Base-by-base conservation (phyloP, 2,329 filamentous ascomycete genomes). In the Endoconidiophora polonica region DNA sequence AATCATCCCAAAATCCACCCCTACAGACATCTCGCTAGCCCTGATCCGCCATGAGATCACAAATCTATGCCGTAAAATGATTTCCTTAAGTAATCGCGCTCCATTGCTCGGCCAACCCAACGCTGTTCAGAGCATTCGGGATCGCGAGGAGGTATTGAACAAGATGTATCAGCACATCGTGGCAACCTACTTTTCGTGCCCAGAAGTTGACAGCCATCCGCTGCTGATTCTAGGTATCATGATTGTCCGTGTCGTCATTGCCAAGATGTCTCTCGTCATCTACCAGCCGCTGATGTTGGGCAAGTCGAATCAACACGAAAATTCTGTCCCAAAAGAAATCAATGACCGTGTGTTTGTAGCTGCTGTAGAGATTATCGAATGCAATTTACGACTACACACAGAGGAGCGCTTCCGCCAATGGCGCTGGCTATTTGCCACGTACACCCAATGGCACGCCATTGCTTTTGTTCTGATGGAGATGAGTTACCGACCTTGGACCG, bases 251-350 rank as follows among this genome's bases (percentile, higher is more conserved):
- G 68, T 90, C 29, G 77, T 88, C 54, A 75, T 87, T 65, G 79
- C 79, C 48, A 90, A 87, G 63, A 77, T 87, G 68, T 85, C 80
- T 66, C 70, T 91, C 36, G 73, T 87, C 53, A 73, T 86, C 2
- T 83, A 90, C 58, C 79, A 90, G 57, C 83, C 83, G 0, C 72
- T 81, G 58, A 76, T 83, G 29, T 74, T 78, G 47, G 73, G 77
- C 23, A 69, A 71, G 7, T 70, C 69, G n/a, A 10, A 6, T 14
- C 23, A 43, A 18, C 63, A 68, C 6, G 70, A 68, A 23, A 66
- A 83, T 5, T 49, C 47, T 4, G 37, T 43, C 2, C 48, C 37
- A 7, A 33, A 41, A 7, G 78, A 79, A 44, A 75, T 76, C 6
- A 76, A 77, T 51, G 75, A 86, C 54, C 78, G 78, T 52, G 68